phyloP scores from a whole-genome alignment of 192 early-diverging fungal genomes.

The Linnemannia zychae region DNA sequence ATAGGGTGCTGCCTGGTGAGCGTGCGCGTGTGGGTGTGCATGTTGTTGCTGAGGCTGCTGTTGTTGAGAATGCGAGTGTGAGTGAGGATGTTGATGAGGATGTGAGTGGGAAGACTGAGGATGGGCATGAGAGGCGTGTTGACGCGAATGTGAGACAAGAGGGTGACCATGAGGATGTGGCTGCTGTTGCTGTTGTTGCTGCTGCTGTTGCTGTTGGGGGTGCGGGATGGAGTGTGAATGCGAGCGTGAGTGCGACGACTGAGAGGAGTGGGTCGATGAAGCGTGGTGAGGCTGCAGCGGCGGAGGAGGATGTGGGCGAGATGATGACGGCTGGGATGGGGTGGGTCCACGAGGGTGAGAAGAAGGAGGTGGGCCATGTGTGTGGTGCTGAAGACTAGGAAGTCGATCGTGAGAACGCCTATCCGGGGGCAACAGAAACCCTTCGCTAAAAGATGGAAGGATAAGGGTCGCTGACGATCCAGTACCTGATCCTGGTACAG shows the following conservation, averaged over 20 bases:
- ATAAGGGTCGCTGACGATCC: background rate
- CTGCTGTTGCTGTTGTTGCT: conserved; percentile 18
- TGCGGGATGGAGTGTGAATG: conserved; percentile 15
- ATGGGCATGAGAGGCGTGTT: background rate
- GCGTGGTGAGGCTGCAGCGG: background rate
- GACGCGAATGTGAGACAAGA: background rate
- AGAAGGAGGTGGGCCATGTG: background rate
- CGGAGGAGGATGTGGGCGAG: background rate
- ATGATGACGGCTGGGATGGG: background rate
- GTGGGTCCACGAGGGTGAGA: conserved; percentile 3
- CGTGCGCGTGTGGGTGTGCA: background rate
- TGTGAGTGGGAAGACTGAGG: background rate
- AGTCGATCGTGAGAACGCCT: conserved; percentile 3
- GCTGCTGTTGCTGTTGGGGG: background rate
- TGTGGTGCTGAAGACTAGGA: conserved; percentile 5
- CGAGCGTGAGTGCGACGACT: conserved; percentile 1
- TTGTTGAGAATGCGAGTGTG: background rate
- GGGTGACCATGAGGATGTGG: background rate
- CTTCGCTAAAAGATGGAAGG: conserved; percentile 50
- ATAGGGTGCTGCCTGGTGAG: background rate
- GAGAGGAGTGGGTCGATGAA: background rate
- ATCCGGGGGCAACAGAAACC: conserved; percentile 32
- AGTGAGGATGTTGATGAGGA: background rate
- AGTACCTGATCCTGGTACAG: background rate
- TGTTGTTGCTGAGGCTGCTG: background rate